These are phyloP conservation scores for Ceratocystis huliohia DNA, from an alignment of 2,329 filamentous ascomycete species.

Conservation along the genomic window DNA sequence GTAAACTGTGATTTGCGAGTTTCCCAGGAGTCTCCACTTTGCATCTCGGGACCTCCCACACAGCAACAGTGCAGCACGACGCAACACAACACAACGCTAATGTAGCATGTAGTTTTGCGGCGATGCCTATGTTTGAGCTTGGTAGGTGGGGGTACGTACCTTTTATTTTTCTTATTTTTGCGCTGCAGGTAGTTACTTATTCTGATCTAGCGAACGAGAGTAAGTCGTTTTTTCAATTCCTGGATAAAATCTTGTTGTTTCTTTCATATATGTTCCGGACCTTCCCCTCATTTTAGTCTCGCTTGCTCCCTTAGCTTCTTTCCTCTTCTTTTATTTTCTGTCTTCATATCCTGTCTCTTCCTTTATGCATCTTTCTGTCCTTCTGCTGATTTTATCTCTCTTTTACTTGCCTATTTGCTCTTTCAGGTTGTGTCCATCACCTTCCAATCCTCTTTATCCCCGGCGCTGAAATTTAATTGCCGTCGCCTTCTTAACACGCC, in stretches of 20 bases:
- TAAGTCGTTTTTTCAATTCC: not conserved
- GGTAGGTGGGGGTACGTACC: not conserved
- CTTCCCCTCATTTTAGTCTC: not conserved
- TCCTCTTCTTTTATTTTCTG: not conserved
- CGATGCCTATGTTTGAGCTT: not conserved
- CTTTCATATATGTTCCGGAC: not conserved
- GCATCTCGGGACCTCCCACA: slow-evolving; percentile 1
- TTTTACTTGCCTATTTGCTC: not conserved
- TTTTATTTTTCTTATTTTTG: not conserved
- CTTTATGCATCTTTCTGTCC: not conserved
- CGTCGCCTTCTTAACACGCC: not conserved
- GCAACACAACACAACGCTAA: too few species aligned
- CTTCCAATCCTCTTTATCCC: not conserved
- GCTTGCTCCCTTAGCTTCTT: not conserved
- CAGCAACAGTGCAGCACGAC: not conserved
- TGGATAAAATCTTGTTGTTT: not conserved
- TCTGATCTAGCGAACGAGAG: not conserved
- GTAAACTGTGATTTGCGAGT: not conserved
- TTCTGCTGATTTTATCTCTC: not conserved
- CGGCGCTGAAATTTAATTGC: not conserved
- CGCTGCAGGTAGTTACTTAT: not conserved
- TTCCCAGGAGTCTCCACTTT: not conserved
- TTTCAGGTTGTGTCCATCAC: not conserved
- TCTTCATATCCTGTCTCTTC: not conserved
- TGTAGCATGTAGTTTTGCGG: not conserved